Base-by-base conservation (phyloP, 371 early-diverging fungal species). In the Dinochytrium kinnereticum region DNA sequence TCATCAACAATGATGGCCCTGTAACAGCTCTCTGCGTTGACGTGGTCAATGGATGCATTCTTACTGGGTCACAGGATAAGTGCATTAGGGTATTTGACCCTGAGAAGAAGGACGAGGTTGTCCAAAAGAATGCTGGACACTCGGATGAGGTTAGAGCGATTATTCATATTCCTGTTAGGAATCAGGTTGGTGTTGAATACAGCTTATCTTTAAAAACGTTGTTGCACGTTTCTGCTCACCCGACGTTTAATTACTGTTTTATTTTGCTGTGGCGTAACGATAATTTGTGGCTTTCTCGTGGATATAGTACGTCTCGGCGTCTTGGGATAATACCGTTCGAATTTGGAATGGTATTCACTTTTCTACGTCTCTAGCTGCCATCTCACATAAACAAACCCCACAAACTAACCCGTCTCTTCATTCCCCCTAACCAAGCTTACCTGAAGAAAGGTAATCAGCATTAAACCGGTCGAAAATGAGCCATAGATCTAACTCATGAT, bases 261-360 rank as follows among this genome's bases (percentile, higher is more conserved):
- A 33, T 70, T 33, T 1, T n/a, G 1, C 30, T 15, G 26, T 72
- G 13, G 21, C 40, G 17, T 24, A n/a, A n/a, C 44, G 59, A 30
- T 38, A 31, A 66, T 66, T 10, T 30, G 19, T 38, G 66, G 1
- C 44, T 7, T 40, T 51, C 3, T 19, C 7, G n/a, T n/a, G n/a
- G n/a, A n/a, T n/a, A n/a, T 61, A 82, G 81, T 87, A 87, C 66
- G 84, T 87, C 1, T 80, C 85, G 57, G 82, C 86, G 10, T 76
- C 82, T n/a, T 84, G 85, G 86, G 87, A 87, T 67, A 83, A 84
- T 67, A 83, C 85, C 24, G 79, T 87, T 7, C 67, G 87, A n/a
- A 75, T 86, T n/a, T 86, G 87, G 87, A 86, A 86, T 73, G 86
- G 85, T 78, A 19, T 69, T 57, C n/a, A 51, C 31, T 15, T 50